phyloP scores from a whole-genome alignment of 441 rosid species.

The Raphanus hybrid region DNA sequence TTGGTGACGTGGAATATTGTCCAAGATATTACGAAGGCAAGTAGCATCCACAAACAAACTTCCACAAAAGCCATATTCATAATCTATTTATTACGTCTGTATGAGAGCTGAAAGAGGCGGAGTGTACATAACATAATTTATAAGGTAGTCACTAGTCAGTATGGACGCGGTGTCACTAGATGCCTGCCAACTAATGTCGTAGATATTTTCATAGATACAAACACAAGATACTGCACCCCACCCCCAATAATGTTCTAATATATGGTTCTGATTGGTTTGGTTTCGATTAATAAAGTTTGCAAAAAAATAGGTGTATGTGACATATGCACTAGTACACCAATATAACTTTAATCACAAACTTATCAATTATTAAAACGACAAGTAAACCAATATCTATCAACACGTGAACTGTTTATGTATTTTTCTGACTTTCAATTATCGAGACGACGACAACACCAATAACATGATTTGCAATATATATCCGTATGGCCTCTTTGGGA shows the following conservation, averaged over 20 bases:
- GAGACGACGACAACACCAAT: background rate
- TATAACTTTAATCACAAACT: background rate
- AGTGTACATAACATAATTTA: background rate
- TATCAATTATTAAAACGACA: background rate
- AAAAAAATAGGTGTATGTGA: too few relatives aligned
- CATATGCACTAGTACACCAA: background rate
- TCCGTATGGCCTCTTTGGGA: background rate
- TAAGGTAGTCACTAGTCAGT: background rate
- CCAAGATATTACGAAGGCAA: slow-evolving; percentile 24
- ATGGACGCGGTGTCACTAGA: slow-evolving; percentile 1
- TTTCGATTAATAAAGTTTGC: background rate
- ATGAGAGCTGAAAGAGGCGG: slow-evolving; percentile 1
- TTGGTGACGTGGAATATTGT: slow-evolving; percentile 7
- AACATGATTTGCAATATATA: background rate
- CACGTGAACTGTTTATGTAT: background rate
- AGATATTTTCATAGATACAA: background rate
- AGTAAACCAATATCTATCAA: background rate
- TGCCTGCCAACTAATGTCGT: background rate
- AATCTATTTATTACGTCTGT: background rate
- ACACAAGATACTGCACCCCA: background rate
- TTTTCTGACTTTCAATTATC: background rate
- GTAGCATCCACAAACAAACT: slow-evolving; percentile 16
- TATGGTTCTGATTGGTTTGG: background rate
- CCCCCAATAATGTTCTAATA: background rate
- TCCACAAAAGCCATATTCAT: slow-evolving; percentile 21